phyloP scores from a whole-genome alignment of 257 asterid genomes.

The Solanum dulcamara region DNA sequence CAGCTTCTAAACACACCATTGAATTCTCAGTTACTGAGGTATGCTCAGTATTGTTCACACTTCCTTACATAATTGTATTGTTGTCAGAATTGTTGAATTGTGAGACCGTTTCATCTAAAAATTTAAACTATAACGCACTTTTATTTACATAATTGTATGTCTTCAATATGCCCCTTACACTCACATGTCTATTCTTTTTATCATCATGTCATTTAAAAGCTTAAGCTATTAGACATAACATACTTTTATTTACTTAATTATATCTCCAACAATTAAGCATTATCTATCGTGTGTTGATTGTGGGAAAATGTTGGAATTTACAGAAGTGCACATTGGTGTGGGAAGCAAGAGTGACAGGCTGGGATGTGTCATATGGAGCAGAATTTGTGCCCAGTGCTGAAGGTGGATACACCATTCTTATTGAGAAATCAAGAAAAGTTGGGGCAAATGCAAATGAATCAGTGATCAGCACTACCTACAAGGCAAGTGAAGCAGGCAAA shows the following conservation, averaged over 20 bases:
- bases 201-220: background rate
- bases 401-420: slow-evolving; percentile 78
- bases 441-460: slow-evolving; percentile 53
- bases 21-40: slow-evolving; percentile 89
- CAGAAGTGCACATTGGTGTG: slow-evolving; percentile 62
- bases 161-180: background rate
- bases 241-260: background rate
- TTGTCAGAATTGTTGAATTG: background rate
- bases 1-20: slow-evolving; percentile 52
- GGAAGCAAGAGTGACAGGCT: slow-evolving; percentile 85
- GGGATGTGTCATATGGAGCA: slow-evolving; percentile 79
- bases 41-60: background rate
- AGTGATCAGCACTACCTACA: slow-evolving; percentile 54
- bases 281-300: background rate
- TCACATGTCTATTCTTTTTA: too few relatives aligned
- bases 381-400: slow-evolving; percentile 72
- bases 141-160: background rate
- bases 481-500: slow-evolving; percentile 57
- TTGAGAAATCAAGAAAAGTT: slow-evolving; percentile 65
- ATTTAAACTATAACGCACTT: background rate
- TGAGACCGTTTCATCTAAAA: background rate
- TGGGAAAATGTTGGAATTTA: background rate
- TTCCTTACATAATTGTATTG: background rate
- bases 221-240: too few relatives aligned
- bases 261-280: background rate